Evolutionary conservation across 2,329 filamentous ascomycete genomes (phyloP), one percentile per base, ranked within the genome.

Genomic region (Ophiocordyceps robertsii): DNA sequence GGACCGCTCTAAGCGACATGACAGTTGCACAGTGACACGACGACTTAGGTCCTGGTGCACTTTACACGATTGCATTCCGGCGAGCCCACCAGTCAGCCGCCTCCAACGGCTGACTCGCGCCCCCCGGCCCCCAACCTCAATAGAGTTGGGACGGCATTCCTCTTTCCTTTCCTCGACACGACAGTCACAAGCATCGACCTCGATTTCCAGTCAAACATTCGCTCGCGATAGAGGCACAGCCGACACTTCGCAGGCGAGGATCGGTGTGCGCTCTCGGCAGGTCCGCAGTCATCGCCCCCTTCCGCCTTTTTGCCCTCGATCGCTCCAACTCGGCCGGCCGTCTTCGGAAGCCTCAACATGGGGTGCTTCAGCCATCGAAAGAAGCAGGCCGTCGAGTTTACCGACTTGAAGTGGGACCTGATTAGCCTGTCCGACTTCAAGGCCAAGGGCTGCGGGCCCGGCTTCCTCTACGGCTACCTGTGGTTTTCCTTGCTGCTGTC

Each of bases 401-500:
- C 84, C 46, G 90, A 95, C 63, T 86, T 92, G 66, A 84, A 88
- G 70, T 96, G 90, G 90, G 85, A 89, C 56, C 94, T 89, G 60
- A 89, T 96, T 59, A 76, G 65, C 52, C 64, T 75, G 42, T 61
- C 67, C 44, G 90, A 96, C 63, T 96, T 95, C 72, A 87, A 82
- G 59, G 82, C 84, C 3, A 79, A 75, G 29, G 90, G 85, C 13
- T 88, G 83, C 60, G 80, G 83, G 51, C 75, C 83, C 1, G 72
- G 75, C 9, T 72, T 94, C 50, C 89, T 88, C 46, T 96, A 95
- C 61, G 75, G 69, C 54, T 92, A 88, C 64, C 73, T 96, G 41
- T 92, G 82, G 75, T 70, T 92, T 45, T 83, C 87, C 52, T 72
- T 90, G 37, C 44, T 88, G 41, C 69, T 93, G 44, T 92, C 87